Base-by-base conservation (phyloP, 2,329 filamentous ascomycete genomes). In the Diaporthe ilicicola region DNA sequence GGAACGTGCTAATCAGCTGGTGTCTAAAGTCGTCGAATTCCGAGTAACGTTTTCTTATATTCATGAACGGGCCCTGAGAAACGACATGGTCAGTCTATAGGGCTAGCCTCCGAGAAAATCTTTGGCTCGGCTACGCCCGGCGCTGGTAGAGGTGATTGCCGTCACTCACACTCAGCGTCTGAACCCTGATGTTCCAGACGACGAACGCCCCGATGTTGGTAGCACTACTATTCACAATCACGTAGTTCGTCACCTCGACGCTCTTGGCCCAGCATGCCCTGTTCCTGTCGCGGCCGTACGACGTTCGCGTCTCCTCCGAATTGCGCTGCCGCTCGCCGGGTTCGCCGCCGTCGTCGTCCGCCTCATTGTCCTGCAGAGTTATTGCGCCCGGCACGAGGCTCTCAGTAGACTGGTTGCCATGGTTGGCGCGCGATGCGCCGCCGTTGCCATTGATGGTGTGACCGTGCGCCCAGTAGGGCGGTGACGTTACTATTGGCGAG, bases 161-260 rank as follows among this genome's bases (percentile, higher is more conserved):
- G 27, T 6, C 17, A 87, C 90, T 80, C 79, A 95, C 94, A 81
- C 90, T 92, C 64, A 98, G 84, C 4, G 94, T 98, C 80, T 96
- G 91, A 54, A 99, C 93, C 59, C 88, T 90, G 77, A 96, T 94
- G 78, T 94, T 96, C 93, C 94, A 99, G 9, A 97, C 94, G 1
- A 98, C 94, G 83, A 98, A 99, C 2, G 95, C 93, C n/a, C 95
- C 95, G 34, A 90, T 86, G 74, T 85, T 88, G 17, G 85, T 88
- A 44, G 85, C 79, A 73, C 86, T 86, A 64, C 87, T 85, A 71
- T 89, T 88, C 55, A 92, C 85, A 24, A 89, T 76, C 13, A 87
- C 87, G 77, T 88, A 82, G 76, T 89, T 87, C 46, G 85, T 83
- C 51, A 92, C 85, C 74, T 88, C 84, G 67, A 91, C 90, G 77